phyloP scores from a whole-genome alignment of 2,329 filamentous ascomycete species.

The Aspergillus ochraceoroseus region DNA sequence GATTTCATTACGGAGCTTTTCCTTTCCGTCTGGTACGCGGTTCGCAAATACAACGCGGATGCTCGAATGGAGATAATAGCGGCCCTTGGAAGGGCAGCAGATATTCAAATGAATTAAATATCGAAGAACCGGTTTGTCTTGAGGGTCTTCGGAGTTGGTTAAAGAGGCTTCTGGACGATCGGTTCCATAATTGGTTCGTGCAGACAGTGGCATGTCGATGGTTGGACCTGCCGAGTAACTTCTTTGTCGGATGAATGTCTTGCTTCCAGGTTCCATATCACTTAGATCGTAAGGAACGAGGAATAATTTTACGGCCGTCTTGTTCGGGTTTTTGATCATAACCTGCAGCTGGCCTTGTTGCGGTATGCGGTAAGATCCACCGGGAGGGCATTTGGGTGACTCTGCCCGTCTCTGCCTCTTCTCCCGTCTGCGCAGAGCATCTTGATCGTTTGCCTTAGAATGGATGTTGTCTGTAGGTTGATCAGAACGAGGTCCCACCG shows the following conservation, averaged over 20 bases:
- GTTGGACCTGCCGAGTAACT: slow-evolving; percentile 85
- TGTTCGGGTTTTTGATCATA: slow-evolving; percentile 96
- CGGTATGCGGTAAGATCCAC: slow-evolving; percentile 89
- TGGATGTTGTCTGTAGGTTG: slow-evolving; percentile 12
- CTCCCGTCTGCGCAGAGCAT: slow-evolving; percentile 46
- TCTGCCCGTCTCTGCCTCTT: slow-evolving; percentile 58
- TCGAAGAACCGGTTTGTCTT: slow-evolving; percentile 65
- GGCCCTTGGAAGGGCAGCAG: slow-evolving; percentile 75
- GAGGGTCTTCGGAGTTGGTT: slow-evolving; percentile 37
- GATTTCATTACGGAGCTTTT: slow-evolving; percentile 83
- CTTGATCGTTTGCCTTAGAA: slow-evolving; percentile 22
- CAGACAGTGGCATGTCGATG: slow-evolving; percentile 61
- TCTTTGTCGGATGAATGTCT: slow-evolving; percentile 92
- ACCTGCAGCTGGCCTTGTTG: slow-evolving; percentile 93
- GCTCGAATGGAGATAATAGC: slow-evolving; percentile 85
- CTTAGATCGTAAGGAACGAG: slow-evolving; percentile 86
- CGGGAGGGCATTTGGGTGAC: slow-evolving; percentile 65
- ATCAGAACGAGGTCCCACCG: slow-evolving; percentile 14
- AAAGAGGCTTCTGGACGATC: slow-evolving; percentile 53
- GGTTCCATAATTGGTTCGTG: slow-evolving; percentile 44
- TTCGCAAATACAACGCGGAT: slow-evolving; percentile 96
- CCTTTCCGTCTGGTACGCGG: slow-evolving; percentile 89
- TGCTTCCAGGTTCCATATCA: slow-evolving; percentile 89
- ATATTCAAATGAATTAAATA: slow-evolving; percentile 93
- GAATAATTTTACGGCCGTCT: slow-evolving; percentile 94